These are phyloP conservation scores for Blastobotrys niveus DNA, from an alignment of 1,139 yeast genomes.

Conservation along the genomic window DNA sequence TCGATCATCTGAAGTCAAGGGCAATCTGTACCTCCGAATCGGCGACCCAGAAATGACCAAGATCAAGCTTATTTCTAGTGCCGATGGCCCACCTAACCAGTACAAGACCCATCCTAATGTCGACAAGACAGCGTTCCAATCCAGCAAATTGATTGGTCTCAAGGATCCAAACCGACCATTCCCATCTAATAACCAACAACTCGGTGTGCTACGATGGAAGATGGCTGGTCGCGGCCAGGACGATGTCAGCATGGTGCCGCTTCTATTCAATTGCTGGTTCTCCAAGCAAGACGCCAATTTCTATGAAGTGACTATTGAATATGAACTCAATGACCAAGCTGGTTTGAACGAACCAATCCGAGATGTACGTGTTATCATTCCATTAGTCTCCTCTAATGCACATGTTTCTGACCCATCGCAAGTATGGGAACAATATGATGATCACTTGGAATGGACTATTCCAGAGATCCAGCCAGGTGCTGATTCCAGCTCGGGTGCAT, in stretches of 20 bases:
- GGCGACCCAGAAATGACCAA: slow-evolving; percentile 64
- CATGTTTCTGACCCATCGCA: slow-evolving; percentile 41
- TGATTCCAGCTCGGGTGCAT: slow-evolving; percentile 56
- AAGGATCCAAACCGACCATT: slow-evolving; percentile 74
- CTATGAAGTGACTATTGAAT: slow-evolving; percentile 80
- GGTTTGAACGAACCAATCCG: slow-evolving; percentile 43
- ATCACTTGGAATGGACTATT: slow-evolving; percentile 38
- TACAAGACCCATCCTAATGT: slow-evolving; percentile 96
- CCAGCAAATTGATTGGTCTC: slow-evolving; percentile 56
- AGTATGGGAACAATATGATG: slow-evolving; percentile 37
- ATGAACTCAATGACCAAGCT: slow-evolving; percentile 55
- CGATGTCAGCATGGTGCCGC: slow-evolving; percentile 60
- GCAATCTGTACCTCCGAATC: slow-evolving; percentile 83
- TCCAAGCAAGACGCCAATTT: slow-evolving; percentile 50
- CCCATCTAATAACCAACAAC: slow-evolving; percentile 84
- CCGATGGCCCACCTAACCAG: slow-evolving; percentile 49
- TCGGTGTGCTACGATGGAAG: slow-evolving; percentile 87
- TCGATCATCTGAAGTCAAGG: slow-evolving; percentile 72
- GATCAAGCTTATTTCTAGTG: slow-evolving; percentile 55
- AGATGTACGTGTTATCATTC: slow-evolving; percentile 59
- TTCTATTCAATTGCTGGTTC: slow-evolving; percentile 82
- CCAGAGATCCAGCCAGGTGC: slow-evolving; percentile 37
- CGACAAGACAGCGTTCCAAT: slow-evolving; percentile 65
- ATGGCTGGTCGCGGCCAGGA: slow-evolving; percentile 40
- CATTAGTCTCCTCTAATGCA: slow-evolving; percentile 53